These are phyloP conservation scores for Podosphaera aphanis DNA, from an alignment of 2,329 filamentous ascomycete genomes.

Conservation along the genomic window DNA sequence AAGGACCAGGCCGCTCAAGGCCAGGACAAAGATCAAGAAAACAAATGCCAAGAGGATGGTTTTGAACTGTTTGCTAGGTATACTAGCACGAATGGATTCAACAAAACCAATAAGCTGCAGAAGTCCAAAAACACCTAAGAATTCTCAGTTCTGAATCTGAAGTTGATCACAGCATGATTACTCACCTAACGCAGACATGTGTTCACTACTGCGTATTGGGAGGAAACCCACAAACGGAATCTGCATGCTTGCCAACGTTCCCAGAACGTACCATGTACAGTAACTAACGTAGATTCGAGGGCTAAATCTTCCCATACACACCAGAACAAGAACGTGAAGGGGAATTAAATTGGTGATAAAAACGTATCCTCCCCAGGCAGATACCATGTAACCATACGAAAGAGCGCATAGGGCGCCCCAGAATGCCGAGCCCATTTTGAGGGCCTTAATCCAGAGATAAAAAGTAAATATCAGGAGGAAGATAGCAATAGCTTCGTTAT, in stretches of 20 bases:
- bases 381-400: slow-evolving; percentile 99
- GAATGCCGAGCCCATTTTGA: slow-evolving; percentile 88
- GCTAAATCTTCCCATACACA: slow-evolving; percentile 94
- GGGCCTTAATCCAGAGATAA: slow-evolving; percentile 94
- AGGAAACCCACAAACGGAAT: slow-evolving; percentile 96
- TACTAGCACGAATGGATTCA: slow-evolving; percentile 68
- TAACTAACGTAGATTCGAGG: slow-evolving; percentile 86
- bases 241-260: slow-evolving; percentile 94
- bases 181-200: slow-evolving; percentile 87
- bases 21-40: slow-evolving; percentile 47
- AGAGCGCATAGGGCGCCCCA: slow-evolving; percentile 88
- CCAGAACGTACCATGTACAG: slow-evolving; percentile 91
- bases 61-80: slow-evolving; percentile 84
- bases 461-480: slow-evolving; percentile 97
- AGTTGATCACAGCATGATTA: slow-evolving; percentile 4
- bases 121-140: slow-evolving; percentile 71
- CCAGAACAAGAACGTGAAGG: slow-evolving; percentile 76
- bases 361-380: slow-evolving; percentile 96
- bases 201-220: slow-evolving; percentile 88
- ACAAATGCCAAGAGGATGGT: slow-evolving; percentile 62
- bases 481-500: slow-evolving; percentile 98
- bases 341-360: slow-evolving; percentile 97
- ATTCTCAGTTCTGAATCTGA: slow-evolving; percentile 5
- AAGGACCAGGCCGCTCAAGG: slow-evolving; percentile 54
- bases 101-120: slow-evolving; percentile 83